Percentiles rank a stretch among this genome's conserved stretches.
phyloP scores from a whole-genome alignment of 257 asterid genomes.

The Solanum dulcamara region DNA sequence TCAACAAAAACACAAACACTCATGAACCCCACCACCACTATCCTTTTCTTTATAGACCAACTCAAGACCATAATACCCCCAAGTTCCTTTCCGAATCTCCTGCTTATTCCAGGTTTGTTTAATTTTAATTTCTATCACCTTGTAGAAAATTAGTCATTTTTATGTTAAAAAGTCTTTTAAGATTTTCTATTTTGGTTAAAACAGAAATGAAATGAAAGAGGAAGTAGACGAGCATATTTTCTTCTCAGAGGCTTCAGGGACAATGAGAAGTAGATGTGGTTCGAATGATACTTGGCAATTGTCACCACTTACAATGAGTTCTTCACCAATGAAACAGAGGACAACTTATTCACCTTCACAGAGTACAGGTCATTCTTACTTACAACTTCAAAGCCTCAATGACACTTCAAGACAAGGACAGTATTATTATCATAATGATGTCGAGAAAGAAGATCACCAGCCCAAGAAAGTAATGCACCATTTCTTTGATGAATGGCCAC shows the following conservation, averaged over 20 bases:
- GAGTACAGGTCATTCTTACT: conserved; percentile 10
- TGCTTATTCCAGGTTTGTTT: conserved; percentile 29
- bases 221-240: conserved; percentile 39
- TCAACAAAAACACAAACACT: conserved; percentile 5
- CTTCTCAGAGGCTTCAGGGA: conserved; percentile 34
- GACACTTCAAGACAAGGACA: conserved; percentile 16
- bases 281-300: conserved; percentile 37
- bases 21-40: background rate
- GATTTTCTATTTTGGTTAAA: background rate
- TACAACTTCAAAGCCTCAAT: conserved; percentile 13
- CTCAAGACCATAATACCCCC: conserved; percentile 15
- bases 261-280: conserved; percentile 27
- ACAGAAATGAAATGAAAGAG: conserved; percentile 7
- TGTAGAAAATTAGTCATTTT: too few relatives aligned
- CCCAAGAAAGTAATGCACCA: conserved; percentile 88
- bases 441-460: conserved; percentile 18
- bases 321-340: conserved; percentile 32
- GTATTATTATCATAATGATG: background rate
- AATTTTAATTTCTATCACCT: background rate
- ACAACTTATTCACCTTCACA: conserved; percentile 10
- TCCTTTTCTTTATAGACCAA: conserved; percentile 18
- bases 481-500: conserved; percentile 70
- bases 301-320: conserved; percentile 40
- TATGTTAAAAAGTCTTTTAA: too few relatives aligned
- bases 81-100: conserved; percentile 35